Conservation (phyloP, 768 basidiomycete species). For the Russula lepida region DNA sequence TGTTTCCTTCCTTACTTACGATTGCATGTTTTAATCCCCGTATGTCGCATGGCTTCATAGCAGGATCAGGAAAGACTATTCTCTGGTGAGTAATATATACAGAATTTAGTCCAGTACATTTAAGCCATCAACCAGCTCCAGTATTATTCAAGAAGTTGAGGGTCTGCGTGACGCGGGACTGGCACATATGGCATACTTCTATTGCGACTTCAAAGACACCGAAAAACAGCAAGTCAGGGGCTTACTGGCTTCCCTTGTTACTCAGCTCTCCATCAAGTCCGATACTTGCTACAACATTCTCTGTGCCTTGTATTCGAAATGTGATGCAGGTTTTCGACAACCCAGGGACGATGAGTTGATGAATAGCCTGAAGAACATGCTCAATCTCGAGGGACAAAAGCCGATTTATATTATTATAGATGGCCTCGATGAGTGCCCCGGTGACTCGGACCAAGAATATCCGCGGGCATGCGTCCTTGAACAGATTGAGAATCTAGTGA, state of each 20-base stretch:
- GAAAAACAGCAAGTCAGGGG: not conserved
- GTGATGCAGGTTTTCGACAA: not conserved
- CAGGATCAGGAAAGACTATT: not conserved
- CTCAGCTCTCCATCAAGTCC: not conserved
- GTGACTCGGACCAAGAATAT: not conserved
- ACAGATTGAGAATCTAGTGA: not conserved
- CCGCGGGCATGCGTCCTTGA: not conserved
- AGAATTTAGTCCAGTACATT: not conserved
- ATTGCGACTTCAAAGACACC: not conserved
- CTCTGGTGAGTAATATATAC: not conserved
- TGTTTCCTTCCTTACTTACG: not conserved
- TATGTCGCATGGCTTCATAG: not conserved
- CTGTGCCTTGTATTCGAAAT: not conserved
- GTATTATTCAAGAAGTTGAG: not conserved
- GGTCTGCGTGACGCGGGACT: not conserved
- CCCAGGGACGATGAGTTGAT: not conserved
- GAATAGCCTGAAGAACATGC: not conserved
- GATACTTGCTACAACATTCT: not conserved
- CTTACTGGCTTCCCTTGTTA: not conserved
- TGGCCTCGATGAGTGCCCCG: not conserved
- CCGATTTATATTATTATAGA: not conserved
- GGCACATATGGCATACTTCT: not conserved
- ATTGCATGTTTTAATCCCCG: not conserved
- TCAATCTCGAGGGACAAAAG: not conserved
- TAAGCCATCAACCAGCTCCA: not conserved